Percentiles rank a stretch among this genome's conserved stretches.
Evolutionary conservation across 2,329 filamentous ascomycete species (phyloP).

Genomic region (Fusarium nanum): DNA sequence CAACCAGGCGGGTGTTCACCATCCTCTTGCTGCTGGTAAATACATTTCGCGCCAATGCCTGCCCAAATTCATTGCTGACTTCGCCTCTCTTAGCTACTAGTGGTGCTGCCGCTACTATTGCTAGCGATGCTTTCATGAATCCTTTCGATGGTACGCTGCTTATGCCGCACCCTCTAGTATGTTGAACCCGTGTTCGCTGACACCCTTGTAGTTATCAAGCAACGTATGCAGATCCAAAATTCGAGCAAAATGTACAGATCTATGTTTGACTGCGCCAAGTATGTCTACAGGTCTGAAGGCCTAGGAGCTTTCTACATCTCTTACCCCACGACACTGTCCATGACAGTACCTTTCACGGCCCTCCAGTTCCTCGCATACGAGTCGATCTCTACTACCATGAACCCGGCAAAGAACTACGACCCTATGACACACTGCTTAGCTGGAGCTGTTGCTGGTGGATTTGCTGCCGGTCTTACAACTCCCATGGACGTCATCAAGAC

Average conservation of each 20-base stretch:
- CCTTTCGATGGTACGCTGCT: conserved; percentile 86
- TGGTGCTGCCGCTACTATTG: conserved; percentile 94
- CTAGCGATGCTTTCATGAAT: conserved; percentile 98
- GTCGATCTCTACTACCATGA: conserved; percentile 93
- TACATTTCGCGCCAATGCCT: neutral
- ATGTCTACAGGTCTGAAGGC: conserved; percentile 89
- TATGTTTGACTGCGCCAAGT: conserved; percentile 85
- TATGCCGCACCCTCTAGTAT: conserved; percentile 49
- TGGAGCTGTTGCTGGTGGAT: conserved; percentile 90
- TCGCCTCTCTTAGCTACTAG: conserved; percentile 74
- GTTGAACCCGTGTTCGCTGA: conserved; percentile 4
- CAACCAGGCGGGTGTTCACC: conserved; percentile 87
- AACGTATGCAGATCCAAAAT: conserved; percentile 98
- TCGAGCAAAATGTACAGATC: conserved; percentile 89
- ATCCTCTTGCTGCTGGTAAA: conserved; percentile 91
- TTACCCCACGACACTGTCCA: conserved; percentile 96
- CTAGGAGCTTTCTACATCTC: conserved; percentile 96
- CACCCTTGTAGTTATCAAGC: conserved; percentile 85
- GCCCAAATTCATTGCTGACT: conserved; percentile 14
- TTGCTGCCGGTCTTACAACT: conserved; percentile 93
- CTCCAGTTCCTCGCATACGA: conserved; percentile 98
- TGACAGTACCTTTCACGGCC: conserved; percentile 98
- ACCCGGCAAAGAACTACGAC: conserved; percentile 86
- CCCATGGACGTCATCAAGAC: conserved; percentile 99
- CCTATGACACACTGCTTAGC: conserved; percentile 93